Conservation (phyloP, 1,284 basidiomycete genomes). For the Lentinula novae-zelandiae region DNA sequence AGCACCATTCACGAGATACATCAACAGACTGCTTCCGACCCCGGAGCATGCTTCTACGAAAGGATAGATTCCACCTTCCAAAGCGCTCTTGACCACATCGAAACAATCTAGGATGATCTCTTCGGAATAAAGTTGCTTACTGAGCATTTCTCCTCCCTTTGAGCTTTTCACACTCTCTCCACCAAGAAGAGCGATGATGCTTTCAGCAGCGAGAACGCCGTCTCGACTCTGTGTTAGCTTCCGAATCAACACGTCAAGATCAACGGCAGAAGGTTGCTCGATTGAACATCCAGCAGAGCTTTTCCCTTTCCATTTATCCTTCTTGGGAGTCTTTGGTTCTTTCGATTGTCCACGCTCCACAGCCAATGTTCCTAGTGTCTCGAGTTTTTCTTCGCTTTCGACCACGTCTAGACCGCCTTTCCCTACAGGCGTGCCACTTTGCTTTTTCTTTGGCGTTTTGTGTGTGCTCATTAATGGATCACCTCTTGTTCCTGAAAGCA, state of each 20-base stretch:
- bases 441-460: slow-evolving; percentile 29
- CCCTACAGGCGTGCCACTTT: slow-evolving; percentile 23
- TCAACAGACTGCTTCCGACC: slow-evolving; percentile 19
- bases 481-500: slow-evolving; percentile 13
- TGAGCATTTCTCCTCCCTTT: slow-evolving; percentile 61
- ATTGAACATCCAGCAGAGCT: slow-evolving; percentile 11
- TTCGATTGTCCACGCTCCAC: slow-evolving; percentile 10
- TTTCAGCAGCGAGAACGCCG: slow-evolving; percentile 78
- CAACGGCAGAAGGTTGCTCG: slow-evolving; percentile 36
- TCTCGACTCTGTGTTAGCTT: slow-evolving; percentile 60
- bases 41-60: slow-evolving; percentile 72
- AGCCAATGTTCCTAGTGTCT: slow-evolving; percentile 2
- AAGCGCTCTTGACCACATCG: slow-evolving; percentile 71
- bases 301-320: slow-evolving; percentile 10
- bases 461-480: slow-evolving; percentile 41
- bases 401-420: slow-evolving; percentile 26
- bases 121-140: slow-evolving; percentile 78
- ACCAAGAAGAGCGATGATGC: slow-evolving; percentile 72
- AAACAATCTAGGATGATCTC: slow-evolving; percentile 84
- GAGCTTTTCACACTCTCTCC: slow-evolving; percentile 56
- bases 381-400: slow-evolving; percentile 26
- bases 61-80: slow-evolving; percentile 81
- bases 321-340: slow-evolving; percentile 17
- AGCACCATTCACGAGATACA: not conserved
- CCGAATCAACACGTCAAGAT: slow-evolving; percentile 46